Percentiles rank a stretch among this genome's conserved stretches.
Conservation (phyloP, 768 basidiomycete species). For the Podaxis carcinomalis region DNA sequence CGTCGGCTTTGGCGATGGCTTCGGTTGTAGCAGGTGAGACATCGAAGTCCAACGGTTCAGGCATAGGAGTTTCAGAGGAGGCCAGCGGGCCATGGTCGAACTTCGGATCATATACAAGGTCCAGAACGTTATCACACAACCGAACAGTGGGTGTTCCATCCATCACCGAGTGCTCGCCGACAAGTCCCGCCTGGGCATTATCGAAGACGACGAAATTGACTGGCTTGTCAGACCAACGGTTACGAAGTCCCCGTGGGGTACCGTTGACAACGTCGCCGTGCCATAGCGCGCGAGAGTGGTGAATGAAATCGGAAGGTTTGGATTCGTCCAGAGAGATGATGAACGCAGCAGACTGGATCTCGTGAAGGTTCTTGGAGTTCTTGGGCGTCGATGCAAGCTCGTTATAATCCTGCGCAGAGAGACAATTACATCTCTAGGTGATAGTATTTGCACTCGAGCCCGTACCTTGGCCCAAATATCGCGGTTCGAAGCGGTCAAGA, state of each 20-base stretch:
- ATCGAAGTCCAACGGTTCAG: conserved; percentile 61
- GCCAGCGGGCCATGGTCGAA: conserved; percentile 57
- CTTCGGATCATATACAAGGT: conserved; percentile 48
- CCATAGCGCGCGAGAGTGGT: conserved; percentile 74
- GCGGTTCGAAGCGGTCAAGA: conserved; percentile 73
- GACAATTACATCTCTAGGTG: neutral
- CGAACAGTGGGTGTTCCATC: conserved; percentile 82
- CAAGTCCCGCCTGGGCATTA: conserved; percentile 75
- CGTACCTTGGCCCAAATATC: conserved; percentile 86
- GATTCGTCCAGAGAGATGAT: conserved; percentile 75
- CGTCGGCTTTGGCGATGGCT: conserved; percentile 56
- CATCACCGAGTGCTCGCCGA: conserved; percentile 94
- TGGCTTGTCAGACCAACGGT: conserved; percentile 91
- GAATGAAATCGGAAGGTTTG: conserved; percentile 43
- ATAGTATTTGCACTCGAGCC: neutral
- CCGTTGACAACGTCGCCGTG: conserved; percentile 63
- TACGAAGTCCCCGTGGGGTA: conserved; percentile 54
- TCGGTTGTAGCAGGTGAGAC: conserved; percentile 39
- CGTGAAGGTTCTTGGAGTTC: conserved; percentile 62
- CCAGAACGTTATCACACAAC: conserved; percentile 66
- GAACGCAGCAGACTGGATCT: conserved; percentile 85
- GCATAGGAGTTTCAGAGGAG: conserved; percentile 22
- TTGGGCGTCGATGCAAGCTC: conserved; percentile 51
- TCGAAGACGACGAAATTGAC: conserved; percentile 83
- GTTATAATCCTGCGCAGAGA: conserved; percentile 51